These are phyloP conservation scores for Verticillium nubilum DNA, from an alignment of 2,329 filamentous ascomycete genomes.

Conservation along the genomic window DNA sequence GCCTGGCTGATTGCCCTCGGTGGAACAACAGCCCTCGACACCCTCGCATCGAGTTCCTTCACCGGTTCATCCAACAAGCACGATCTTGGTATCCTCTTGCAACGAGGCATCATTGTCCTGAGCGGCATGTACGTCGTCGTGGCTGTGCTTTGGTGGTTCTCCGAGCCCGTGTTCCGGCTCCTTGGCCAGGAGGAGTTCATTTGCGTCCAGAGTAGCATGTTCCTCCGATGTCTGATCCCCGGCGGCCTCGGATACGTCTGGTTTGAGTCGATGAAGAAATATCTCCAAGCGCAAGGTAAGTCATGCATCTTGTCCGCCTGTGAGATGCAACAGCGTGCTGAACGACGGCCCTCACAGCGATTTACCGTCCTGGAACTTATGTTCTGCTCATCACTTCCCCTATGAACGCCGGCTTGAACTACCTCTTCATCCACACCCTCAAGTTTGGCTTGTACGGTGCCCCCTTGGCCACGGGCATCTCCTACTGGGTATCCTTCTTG, in stretches of 20 bases:
- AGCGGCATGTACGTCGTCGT: slow-evolving; percentile 68
- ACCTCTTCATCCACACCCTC: slow-evolving; percentile 68
- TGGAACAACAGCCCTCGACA: slow-evolving; percentile 81
- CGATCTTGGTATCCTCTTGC: slow-evolving; percentile 72
- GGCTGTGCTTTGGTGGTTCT: slow-evolving; percentile 67
- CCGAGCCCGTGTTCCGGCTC: slow-evolving; percentile 66
- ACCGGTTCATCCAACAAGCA: slow-evolving; percentile 75
- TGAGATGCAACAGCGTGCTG: neutral
- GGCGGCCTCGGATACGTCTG: slow-evolving; percentile 83
- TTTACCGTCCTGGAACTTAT: slow-evolving; percentile 80
- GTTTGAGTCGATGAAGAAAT: slow-evolving; percentile 84
- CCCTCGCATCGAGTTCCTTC: slow-evolving; percentile 75
- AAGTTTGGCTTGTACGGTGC: slow-evolving; percentile 70
- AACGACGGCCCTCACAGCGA: slow-evolving; percentile 22
- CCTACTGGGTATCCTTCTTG: slow-evolving; percentile 80
- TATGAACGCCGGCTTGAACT: slow-evolving; percentile 76
- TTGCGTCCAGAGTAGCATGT: slow-evolving; percentile 65
- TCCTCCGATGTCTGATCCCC: slow-evolving; percentile 68
- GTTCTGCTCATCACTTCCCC: slow-evolving; percentile 79
- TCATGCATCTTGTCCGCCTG: neutral
- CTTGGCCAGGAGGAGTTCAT: slow-evolving; percentile 77
- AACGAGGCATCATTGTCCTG: slow-evolving; percentile 69
- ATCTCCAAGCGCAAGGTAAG: slow-evolving; percentile 67
- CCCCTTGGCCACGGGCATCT: slow-evolving; percentile 74
- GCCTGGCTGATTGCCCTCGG: slow-evolving; percentile 83